phyloP scores from a whole-genome alignment of 2,329 filamentous ascomycete genomes.

The Eutypa lata region DNA sequence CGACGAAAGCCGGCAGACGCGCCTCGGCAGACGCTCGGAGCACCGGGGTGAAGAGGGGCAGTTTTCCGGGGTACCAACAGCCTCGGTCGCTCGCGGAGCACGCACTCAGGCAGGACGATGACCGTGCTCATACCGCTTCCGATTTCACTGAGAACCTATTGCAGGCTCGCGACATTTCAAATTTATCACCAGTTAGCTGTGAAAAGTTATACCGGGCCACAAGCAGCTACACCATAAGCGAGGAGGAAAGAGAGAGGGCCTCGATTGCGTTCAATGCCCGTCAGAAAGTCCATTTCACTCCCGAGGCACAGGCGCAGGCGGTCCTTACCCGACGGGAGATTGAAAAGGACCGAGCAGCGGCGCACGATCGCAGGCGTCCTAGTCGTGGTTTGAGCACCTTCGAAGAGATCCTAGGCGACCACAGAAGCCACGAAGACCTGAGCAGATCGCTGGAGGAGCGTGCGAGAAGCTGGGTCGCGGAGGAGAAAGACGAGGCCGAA shows the following conservation, averaged over 20 bases:
- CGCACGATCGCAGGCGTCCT: too few relatives aligned
- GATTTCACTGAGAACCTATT: not conserved
- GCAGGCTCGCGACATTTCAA: not conserved
- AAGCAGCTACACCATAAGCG: not conserved
- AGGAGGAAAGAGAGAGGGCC: not conserved
- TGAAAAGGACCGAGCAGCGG: not conserved
- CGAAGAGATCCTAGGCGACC: not conserved
- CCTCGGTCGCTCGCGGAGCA: not conserved
- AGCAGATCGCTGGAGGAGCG: too few relatives aligned
- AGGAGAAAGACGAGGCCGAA: not conserved
- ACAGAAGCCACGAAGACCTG: not conserved
- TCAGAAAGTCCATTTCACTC: not conserved
- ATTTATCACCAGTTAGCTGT: not conserved
- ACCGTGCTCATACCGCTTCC: not conserved
- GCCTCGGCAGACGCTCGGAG: too few relatives aligned
- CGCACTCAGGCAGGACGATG: not conserved
- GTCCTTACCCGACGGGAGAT: not conserved
- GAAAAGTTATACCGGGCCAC: not conserved
- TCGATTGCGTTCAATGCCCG: not conserved
- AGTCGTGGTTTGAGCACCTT: too few relatives aligned
- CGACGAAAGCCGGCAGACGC: not conserved
- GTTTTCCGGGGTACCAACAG: not conserved
- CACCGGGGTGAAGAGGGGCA: too few relatives aligned
- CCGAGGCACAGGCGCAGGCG: not conserved
- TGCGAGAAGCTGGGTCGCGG: not conserved